These are phyloP conservation scores for Pestalotiopsis sp. DNA, from an alignment of 2,329 filamentous ascomycete species.

Conservation along the genomic window DNA sequence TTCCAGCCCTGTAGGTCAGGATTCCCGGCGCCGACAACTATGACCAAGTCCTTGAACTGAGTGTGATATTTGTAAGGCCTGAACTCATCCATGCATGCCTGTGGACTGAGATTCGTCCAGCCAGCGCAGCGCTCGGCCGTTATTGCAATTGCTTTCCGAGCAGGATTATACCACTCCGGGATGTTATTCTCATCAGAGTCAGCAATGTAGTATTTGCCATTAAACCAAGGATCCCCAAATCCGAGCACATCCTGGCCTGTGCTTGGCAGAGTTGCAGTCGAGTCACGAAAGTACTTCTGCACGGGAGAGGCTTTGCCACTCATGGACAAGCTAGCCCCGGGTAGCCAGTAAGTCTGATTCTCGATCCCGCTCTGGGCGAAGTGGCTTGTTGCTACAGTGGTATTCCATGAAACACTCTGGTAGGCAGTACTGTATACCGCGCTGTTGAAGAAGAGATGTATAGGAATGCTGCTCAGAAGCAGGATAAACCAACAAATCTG, in stretches of 20 bases:
- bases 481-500: slow-evolving; percentile 9
- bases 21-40: neutral
- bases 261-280: neutral
- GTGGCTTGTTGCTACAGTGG: neutral
- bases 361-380: neutral
- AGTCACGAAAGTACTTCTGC: neutral
- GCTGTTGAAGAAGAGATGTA: slow-evolving; percentile 17
- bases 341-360: neutral
- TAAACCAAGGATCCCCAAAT: too few species aligned
- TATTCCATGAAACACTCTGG: neutral
- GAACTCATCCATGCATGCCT: neutral
- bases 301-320: neutral
- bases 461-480: slow-evolving; percentile 11
- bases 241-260: neutral
- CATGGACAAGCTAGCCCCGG: neutral
- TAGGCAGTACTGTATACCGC: slow-evolving; percentile 8
- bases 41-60: neutral
- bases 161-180: neutral
- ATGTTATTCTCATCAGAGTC: too few species aligned
- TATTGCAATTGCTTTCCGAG: neutral
- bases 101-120: neutral
- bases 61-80: neutral
- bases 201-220: too few species aligned
- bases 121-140: neutral
- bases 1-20: neutral